These are phyloP conservation scores for Spinacia oleracea DNA, from an alignment of 179 eudicot species.

Conservation along the genomic window DNA sequence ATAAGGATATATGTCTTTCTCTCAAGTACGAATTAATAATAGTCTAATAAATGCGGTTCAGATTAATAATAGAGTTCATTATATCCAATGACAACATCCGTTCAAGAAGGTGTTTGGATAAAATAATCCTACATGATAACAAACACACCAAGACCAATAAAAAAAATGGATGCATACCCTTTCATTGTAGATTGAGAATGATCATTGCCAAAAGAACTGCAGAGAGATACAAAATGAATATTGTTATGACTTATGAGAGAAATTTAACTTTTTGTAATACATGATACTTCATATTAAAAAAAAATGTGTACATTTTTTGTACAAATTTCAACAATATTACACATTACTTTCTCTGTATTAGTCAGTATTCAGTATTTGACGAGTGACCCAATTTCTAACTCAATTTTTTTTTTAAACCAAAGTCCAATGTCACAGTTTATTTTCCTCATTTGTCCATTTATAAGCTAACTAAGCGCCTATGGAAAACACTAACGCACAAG, in stretches of 20 bases:
- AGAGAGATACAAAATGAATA: neutral
- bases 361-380: no score
- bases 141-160: neutral
- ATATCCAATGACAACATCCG: no score
- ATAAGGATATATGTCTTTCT: no score
- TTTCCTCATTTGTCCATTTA: neutral
- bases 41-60: no score
- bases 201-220: constrained; percentile 9
- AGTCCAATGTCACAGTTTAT: neutral
- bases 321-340: neutral
- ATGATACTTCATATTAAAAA: neutral
- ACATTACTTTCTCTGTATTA: neutral
- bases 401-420: neutral
- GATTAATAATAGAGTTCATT: no score
- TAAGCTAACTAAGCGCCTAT: no score
- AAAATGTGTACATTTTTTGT: no score
- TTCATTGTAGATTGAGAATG: constrained; percentile 2
- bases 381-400: neutral
- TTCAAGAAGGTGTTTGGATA: neutral
- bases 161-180: neutral
- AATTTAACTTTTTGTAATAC: neutral
- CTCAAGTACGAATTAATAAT: no score
- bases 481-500: neutral
- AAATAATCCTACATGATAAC: no score
- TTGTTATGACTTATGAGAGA: neutral